Percentiles rank a stretch among this genome's conserved stretches.
These are phyloP conservation scores for Coniochaeta sp. DNA, from an alignment of 2,329 filamentous ascomycete genomes.

Conservation along the genomic window DNA sequence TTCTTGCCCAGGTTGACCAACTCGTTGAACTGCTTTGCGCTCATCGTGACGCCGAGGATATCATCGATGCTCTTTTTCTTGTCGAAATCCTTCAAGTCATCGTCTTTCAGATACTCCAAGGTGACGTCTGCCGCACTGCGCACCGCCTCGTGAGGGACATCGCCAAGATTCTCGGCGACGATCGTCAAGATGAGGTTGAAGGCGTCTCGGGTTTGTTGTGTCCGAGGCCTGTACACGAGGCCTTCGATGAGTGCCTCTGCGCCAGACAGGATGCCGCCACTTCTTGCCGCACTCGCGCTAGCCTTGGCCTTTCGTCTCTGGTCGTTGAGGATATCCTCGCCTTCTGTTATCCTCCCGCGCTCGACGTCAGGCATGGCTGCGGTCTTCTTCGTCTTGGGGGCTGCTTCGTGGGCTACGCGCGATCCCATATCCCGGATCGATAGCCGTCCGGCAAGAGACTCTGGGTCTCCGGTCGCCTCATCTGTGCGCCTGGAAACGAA, in stretches of 20 bases:
- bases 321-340: slow-evolving; percentile 72
- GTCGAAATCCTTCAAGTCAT: slow-evolving; percentile 92
- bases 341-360: slow-evolving; percentile 69
- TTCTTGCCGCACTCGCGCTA: slow-evolving; percentile 56
- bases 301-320: slow-evolving; percentile 84
- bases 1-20: slow-evolving; percentile 95
- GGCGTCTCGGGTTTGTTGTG: slow-evolving; percentile 81
- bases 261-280: slow-evolving; percentile 72
- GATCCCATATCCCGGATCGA: slow-evolving; percentile 93
- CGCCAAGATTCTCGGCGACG: slow-evolving; percentile 80
- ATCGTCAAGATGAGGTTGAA: slow-evolving; percentile 93
- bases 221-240: slow-evolving; percentile 84
- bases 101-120: slow-evolving; percentile 87
- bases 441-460: slow-evolving; percentile 90
- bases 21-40: slow-evolving; percentile 91
- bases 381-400: slow-evolving; percentile 73
- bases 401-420: slow-evolving; percentile 70
- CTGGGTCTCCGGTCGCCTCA: slow-evolving; percentile 93
- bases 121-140: slow-evolving; percentile 90
- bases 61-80: slow-evolving; percentile 98
- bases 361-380: slow-evolving; percentile 62
- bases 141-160: slow-evolving; percentile 86
- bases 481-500: slow-evolving; percentile 90
- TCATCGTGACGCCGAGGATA: slow-evolving; percentile 74
- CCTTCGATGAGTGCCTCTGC: slow-evolving; percentile 85